Evolutionary conservation across 768 basidiomycete genomes (phyloP), one percentile per base, ranked within the genome.

Genomic region (Paxillus rubicundulus): DNA sequence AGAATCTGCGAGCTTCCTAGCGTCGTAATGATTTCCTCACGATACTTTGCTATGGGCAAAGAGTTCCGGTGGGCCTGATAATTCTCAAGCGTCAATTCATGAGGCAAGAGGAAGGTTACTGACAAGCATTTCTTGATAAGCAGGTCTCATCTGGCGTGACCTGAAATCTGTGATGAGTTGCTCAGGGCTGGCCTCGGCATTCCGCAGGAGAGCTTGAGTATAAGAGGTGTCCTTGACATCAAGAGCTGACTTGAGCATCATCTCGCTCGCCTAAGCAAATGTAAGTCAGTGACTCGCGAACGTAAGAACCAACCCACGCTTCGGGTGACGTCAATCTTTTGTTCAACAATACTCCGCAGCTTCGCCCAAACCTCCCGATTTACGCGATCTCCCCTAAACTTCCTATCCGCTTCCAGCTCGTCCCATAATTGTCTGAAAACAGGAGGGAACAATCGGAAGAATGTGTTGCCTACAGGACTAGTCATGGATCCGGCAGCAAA

Each of bases 391-490:
- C 87, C 84, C 30, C 73, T 73, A 6, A 61, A 54, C 60, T 85
- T 89, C 59, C 89, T 77, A 24, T 74, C 70, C 4, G 59, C 65
- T 61, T 94, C 93, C 14, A 98, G 72, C 66, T 95, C 91, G 49
- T 91, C 87, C 96, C 96, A 99, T 16, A 99, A 73, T 67, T 93
- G 89, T 55, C 93, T 81, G 69, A 87, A 96, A 16, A 81, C 78
- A 2, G 86, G 76, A 9, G 96, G 92, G n/a, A 98, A 75, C 9
- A 84, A 68, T 58, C 91, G 77, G 68, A 90, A 89, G 58, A 86
- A 89, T 1, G 89, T 85, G 42, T 74, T 74, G 40, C 69, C 78
- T 27, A 77, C 73, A 42, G 77, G 70, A 36, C 75, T 74, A 10
- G 70, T 67, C 30, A 77, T 70, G 4, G 66, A 67, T n/a, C 78